Percentiles rank a stretch among this genome's conserved stretches.
Conservation (phyloP, 1,284 basidiomycete species). For the Ganoderma boninense region DNA sequence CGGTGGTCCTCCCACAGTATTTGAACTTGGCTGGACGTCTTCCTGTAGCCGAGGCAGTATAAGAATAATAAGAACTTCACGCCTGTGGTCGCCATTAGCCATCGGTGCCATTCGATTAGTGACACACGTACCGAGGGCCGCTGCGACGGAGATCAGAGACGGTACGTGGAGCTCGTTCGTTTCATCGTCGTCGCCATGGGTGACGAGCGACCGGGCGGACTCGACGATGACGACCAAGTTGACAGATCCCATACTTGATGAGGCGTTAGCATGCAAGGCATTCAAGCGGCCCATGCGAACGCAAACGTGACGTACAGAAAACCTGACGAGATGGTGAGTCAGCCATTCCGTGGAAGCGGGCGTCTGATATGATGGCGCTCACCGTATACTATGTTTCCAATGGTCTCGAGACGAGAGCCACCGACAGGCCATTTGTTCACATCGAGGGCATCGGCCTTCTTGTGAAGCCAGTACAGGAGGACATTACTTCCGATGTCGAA, state of each 20-base stretch:
- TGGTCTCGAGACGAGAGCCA: slow-evolving; percentile 90
- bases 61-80: slow-evolving; percentile 89
- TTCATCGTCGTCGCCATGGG: slow-evolving; percentile 59
- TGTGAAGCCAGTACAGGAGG: slow-evolving; percentile 85
- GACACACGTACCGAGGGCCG: slow-evolving; percentile 73
- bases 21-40: slow-evolving; percentile 88
- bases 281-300: slow-evolving; percentile 1
- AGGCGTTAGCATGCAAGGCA: not conserved
- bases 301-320: slow-evolving; percentile 60
- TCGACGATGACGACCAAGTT: slow-evolving; percentile 90
- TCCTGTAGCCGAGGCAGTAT: slow-evolving; percentile 85
- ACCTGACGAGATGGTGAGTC: slow-evolving; percentile 51
- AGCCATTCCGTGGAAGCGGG: not conserved
- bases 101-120: not conserved
- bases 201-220: slow-evolving; percentile 75
- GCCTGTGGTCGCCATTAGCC: slow-evolving; percentile 50
- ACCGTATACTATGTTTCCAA: slow-evolving; percentile 92
- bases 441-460: slow-evolving; percentile 78
- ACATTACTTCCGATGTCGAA: slow-evolving; percentile 95
- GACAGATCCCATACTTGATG: slow-evolving; percentile 81
- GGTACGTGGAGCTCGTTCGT: slow-evolving; percentile 82
- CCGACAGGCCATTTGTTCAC: slow-evolving; percentile 91
- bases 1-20: slow-evolving; percentile 96
- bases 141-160: slow-evolving; percentile 83
- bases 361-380: slow-evolving; percentile 37